Evolutionary conservation across 768 basidiomycete genomes (phyloP).

Genomic region (Leccinum disarticulatum): DNA sequence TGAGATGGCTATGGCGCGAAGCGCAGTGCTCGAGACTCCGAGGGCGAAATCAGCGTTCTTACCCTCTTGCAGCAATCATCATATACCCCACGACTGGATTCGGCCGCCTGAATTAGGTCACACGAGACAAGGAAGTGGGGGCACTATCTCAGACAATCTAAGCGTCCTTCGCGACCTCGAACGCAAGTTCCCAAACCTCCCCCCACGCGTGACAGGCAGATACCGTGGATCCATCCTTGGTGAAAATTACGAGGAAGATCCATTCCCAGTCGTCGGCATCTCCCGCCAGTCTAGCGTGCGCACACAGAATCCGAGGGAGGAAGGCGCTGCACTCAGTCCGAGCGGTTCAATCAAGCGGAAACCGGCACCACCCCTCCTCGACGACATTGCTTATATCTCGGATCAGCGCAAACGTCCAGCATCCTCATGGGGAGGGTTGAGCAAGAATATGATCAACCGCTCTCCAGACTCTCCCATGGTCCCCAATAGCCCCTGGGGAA

Average conservation of each 20-base stretch:
- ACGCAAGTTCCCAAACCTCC: conserved; percentile 53
- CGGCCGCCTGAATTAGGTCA: conserved; percentile 9
- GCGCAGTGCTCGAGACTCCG: conserved; percentile 5
- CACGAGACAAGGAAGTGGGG: conserved; percentile 22
- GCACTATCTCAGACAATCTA: conserved; percentile 42
- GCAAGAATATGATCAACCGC: conserved; percentile 1
- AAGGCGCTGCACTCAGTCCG: conserved; percentile 13
- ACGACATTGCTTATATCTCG: conserved; percentile 11
- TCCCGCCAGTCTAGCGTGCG: conserved; percentile 25
- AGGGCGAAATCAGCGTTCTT: conserved; percentile 16
- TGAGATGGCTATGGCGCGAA: conserved; percentile 12
- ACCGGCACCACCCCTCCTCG: conserved; percentile 31
- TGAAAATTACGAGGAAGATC: conserved; percentile 24
- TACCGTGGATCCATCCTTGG: conserved; percentile 27
- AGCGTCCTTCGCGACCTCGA: conserved; percentile 51
- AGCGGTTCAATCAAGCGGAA: conserved; percentile 32
- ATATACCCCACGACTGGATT: conserved; percentile 13
- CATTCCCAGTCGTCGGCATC: conserved; percentile 23
- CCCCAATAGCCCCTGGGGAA: conserved; percentile 11
- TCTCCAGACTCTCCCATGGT: conserved; percentile 3
- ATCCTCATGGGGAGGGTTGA: conserved; percentile 29
- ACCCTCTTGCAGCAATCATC: not conserved
- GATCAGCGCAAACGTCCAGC: conserved; percentile 1
- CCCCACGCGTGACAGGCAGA: conserved; percentile 34
- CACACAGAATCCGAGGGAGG: conserved; percentile 11